These are phyloP conservation scores for Pseudovirgaria hyperparasitica DNA, from an alignment of 2,329 filamentous ascomycete genomes.

Conservation along the genomic window DNA sequence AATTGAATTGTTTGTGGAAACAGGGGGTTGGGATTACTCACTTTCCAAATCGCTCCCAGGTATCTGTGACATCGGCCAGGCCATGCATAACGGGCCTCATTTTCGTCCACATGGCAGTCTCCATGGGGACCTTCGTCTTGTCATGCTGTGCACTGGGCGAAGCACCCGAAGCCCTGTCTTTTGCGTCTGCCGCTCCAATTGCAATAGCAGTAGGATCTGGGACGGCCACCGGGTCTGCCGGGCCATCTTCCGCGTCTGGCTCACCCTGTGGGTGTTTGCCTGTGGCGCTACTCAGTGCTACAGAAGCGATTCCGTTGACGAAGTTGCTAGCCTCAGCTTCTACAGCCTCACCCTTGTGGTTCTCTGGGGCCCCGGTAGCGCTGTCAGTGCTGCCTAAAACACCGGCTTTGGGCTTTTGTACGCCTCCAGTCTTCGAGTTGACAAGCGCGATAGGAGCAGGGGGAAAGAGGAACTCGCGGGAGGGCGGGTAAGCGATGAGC, in stretches of 20 bases:
- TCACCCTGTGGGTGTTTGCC: slow-evolving; percentile 63
- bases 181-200: slow-evolving; percentile 40
- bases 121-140: slow-evolving; percentile 68
- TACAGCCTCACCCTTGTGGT: slow-evolving; percentile 70
- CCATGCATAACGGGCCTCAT: slow-evolving; percentile 61
- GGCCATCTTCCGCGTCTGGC: slow-evolving; percentile 29
- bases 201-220: slow-evolving; percentile 50
- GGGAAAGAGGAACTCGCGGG: slow-evolving; percentile 56
- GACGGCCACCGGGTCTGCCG: slow-evolving; percentile 36
- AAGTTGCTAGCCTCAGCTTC: slow-evolving; percentile 76
- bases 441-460: slow-evolving; percentile 66
- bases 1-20: slow-evolving; percentile 3
- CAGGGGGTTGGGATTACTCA: slow-evolving; percentile 15
- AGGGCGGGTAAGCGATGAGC: slow-evolving; percentile 52
- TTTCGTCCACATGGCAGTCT: slow-evolving; percentile 63
- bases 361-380: slow-evolving; percentile 69
- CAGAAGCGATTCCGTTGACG: slow-evolving; percentile 57
- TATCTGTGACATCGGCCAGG: slow-evolving; percentile 46
- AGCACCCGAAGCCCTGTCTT: slow-evolving; percentile 38
- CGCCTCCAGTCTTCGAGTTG: slow-evolving; percentile 53
- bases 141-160: slow-evolving; percentile 44
- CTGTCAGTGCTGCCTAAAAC: slow-evolving; percentile 65
- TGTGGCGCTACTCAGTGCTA: slow-evolving; percentile 61
- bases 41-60: slow-evolving; percentile 52
- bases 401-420: slow-evolving; percentile 66